Base-by-base conservation (phyloP, 1,139 yeast genomes). In the Taphrina pruni region DNA sequence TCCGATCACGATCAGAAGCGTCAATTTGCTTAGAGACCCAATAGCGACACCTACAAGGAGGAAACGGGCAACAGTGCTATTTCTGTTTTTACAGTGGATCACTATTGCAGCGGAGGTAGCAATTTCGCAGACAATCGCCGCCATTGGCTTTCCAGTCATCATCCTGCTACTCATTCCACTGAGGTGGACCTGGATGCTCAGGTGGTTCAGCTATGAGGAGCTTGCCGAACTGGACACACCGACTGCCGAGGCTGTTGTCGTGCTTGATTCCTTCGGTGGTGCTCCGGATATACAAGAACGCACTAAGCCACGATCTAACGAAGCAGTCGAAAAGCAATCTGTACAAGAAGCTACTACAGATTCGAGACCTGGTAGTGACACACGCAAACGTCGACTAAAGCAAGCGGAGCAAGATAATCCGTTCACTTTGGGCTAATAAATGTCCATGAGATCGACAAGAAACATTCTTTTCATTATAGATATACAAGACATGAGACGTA, bases 141-240 rank as follows among this genome's bases (percentile, higher is more conserved):
- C 99, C 0, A 92, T 94, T 50, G 98, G 97, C 1, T 94, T 94
- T 75, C 99, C 99, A 0, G 89, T 91, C 0, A 91, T 93, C 0
- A 79, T 94, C 67, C 83, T 94, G 61, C 81, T 92, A 75, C 85
- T 90, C 0, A 78, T 81, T 50, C 71, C 71, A 7, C 60, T 70
- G 36, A 54, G 71, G 20, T 75, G 80, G 51, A 87, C 94, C 81
- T 60, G 72, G 35, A 55, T 73, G 65, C 91, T 90, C 0, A 77
- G 77, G 69, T 76, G 89, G 7, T 88, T 93, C 69, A 87, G 91
- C 0, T 73, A 76, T 52, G 86, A 85, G 0, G 91, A 89, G 69
- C 79, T 93, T 72, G 79, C 78, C 0, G 74, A 84, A 7, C 79
- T 94, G 54, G 98, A 94, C 77, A 87, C 86, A 1, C 88, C 88